Percentiles rank a stretch among this genome's conserved stretches.
phyloP scores from a whole-genome alignment of 2,329 filamentous ascomycete species.

The Chalaropsis thielavioides region DNA sequence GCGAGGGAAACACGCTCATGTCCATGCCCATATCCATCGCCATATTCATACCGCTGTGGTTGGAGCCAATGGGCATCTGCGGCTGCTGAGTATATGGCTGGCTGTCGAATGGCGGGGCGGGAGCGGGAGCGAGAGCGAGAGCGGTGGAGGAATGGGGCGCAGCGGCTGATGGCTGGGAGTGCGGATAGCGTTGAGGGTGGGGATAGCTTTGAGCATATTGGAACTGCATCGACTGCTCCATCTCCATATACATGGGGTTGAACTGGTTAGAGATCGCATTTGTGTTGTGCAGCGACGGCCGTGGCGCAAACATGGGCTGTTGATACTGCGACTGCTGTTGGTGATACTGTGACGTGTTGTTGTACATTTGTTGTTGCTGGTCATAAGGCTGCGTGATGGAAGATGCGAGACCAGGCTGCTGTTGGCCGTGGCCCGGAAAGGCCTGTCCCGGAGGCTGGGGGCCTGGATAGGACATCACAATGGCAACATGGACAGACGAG shows the following conservation, averaged over 20 bases:
- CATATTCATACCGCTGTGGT: constrained; percentile 20
- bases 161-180: background rate
- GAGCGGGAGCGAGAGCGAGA: background rate
- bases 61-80: constrained; percentile 18
- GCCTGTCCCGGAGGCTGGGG: constrained; percentile 23
- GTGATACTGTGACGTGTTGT: constrained; percentile 20
- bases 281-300: constrained; percentile 18
- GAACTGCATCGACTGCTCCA: constrained; percentile 13
- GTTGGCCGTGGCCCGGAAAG: constrained; percentile 21
- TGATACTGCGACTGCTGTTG: constrained; percentile 24
- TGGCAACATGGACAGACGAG: constrained; percentile 15
- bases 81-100: constrained; percentile 27
- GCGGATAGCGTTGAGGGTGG: constrained; percentile 8
- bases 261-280: constrained; percentile 21
- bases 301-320: constrained; percentile 17
- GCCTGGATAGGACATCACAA: constrained; percentile 28
- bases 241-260: constrained; percentile 7
- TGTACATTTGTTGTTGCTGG: constrained; percentile 17
- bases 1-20: constrained; percentile 7
- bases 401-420: constrained; percentile 19
- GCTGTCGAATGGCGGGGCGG: constrained; percentile 5
- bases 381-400: constrained; percentile 20
- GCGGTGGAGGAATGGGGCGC: background rate
- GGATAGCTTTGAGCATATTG: constrained; percentile 8
- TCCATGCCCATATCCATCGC: constrained; percentile 5